A percentile compares a stretch with the other conserved stretches of the same genome.
phyloP scores from a whole-genome alignment of 129 eudicot species.

The Tanacetum coccineum region DNA sequence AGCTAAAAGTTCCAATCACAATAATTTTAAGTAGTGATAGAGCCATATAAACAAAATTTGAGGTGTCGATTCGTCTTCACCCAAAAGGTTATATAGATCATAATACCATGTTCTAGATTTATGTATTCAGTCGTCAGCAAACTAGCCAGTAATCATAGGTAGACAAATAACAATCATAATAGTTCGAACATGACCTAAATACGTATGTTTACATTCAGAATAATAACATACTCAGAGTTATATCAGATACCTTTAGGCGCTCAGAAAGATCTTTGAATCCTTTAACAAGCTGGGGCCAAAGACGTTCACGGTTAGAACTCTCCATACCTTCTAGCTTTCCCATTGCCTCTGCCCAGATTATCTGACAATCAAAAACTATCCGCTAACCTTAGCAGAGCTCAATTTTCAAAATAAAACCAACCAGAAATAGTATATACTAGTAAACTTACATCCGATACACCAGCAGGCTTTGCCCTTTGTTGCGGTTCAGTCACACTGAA shows the following conservation, averaged over 20 bases:
- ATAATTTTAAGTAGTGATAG: too few relatives aligned
- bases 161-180: neutral
- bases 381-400: constrained; percentile 23
- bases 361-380: constrained; percentile 65
- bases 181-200: constrained; percentile 8
- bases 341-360: constrained; percentile 97
- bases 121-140: too few relatives aligned
- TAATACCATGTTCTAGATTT: too few relatives aligned
- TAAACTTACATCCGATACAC: constrained; percentile 89
- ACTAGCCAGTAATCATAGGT: neutral
- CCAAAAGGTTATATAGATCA: too few relatives aligned
- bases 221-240: neutral
- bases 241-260: constrained; percentile 71
- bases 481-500: constrained; percentile 95
- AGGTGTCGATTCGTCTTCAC: too few relatives aligned
- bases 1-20: too few relatives aligned
- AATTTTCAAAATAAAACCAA: constrained; percentile 3
- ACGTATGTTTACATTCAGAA: constrained; percentile 1
- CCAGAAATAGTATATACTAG: neutral
- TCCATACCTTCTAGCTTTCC: constrained; percentile 98
- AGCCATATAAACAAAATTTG: too few relatives aligned
- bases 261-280: constrained; percentile 97
- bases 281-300: constrained; percentile 94
- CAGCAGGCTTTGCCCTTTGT: constrained; percentile 76
- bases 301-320: constrained; percentile 78